Percentiles rank a stretch among this genome's conserved stretches.
phyloP scores from a whole-genome alignment of 2,329 filamentous ascomycete species.

The Epichloe sylvatica region DNA sequence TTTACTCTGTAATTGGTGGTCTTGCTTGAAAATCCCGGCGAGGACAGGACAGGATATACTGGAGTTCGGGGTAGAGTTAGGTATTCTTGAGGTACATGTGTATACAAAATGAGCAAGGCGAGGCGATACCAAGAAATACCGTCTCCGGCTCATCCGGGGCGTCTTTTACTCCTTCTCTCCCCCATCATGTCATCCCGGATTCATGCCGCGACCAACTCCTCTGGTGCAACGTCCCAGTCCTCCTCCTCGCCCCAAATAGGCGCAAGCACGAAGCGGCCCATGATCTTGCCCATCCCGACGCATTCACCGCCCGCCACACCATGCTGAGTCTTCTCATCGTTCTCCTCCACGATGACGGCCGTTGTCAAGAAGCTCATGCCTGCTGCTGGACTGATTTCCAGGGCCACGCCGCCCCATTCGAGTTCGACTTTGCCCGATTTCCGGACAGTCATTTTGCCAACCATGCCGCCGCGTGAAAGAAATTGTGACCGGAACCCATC shows the following conservation, averaged over 20 bases:
- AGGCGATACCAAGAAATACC: no score
- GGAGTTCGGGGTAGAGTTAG: neutral
- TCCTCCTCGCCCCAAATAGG: constrained; percentile 45
- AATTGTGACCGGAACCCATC: constrained; percentile 25
- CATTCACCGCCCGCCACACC: constrained; percentile 34
- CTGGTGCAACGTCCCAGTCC: constrained; percentile 35
- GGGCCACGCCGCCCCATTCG: constrained; percentile 44
- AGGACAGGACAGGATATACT: neutral
- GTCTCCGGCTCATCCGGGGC: neutral
- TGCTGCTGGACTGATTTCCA: constrained; percentile 37
- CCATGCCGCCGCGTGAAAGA: constrained; percentile 38
- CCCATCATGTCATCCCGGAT: neutral
- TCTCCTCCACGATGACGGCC: constrained; percentile 45
- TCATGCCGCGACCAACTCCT: constrained; percentile 16
- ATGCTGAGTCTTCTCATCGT: constrained; percentile 34
- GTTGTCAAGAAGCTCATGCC: constrained; percentile 43
- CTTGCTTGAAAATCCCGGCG: neutral
- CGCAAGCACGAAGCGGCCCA: constrained; percentile 46
- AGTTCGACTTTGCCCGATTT: constrained; percentile 49
- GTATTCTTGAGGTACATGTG: no score
- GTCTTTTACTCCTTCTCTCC: neutral
- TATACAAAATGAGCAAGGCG: no score
- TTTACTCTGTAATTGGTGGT: neutral
- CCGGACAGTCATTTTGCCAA: constrained; percentile 46
- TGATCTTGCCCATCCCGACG: constrained; percentile 48